Evolutionary conservation across 1,139 yeast genomes (phyloP).

Genomic region (Candida tetrigidarum): DNA sequence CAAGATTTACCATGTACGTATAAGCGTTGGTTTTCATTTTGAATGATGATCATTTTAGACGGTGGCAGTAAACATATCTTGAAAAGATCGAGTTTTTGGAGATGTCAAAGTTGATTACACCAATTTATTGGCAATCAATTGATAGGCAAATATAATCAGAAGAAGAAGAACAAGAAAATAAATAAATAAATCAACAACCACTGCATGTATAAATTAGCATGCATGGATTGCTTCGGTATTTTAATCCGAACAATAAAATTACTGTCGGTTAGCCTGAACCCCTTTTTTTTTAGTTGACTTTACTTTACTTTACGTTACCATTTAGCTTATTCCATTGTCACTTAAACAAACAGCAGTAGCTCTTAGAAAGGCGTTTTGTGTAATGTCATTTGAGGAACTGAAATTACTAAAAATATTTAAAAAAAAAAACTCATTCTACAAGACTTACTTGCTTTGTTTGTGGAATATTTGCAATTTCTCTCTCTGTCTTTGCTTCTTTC

Average conservation of each 20-base stretch:
- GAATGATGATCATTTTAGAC: neutral
- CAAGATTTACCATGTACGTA: neutral
- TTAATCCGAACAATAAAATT: neutral
- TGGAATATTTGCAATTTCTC: too few species aligned
- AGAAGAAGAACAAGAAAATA: too few species aligned
- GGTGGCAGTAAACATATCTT: neutral
- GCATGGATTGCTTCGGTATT: neutral
- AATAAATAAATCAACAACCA: too few species aligned
- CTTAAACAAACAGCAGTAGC: too few species aligned
- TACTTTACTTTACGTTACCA: too few species aligned
- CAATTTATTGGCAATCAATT: neutral
- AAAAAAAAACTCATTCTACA: too few species aligned
- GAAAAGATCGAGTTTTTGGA: neutral
- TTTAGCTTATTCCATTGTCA: too few species aligned
- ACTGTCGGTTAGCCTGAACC: neutral
- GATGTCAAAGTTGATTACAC: neutral
- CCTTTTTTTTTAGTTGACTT: neutral
- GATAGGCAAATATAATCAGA: neutral
- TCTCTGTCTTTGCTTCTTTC: too few species aligned
- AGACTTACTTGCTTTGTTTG: too few species aligned
- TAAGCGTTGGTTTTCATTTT: neutral
- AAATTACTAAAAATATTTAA: neutral
- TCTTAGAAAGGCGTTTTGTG: neutral
- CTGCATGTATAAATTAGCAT: too few species aligned
- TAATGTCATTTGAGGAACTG: neutral